A percentile compares a stretch with the other conserved stretches of the same genome.
These are phyloP conservation scores for Fusarium sp. DNA, from an alignment of 2,329 filamentous ascomycete species.

Conservation along the genomic window DNA sequence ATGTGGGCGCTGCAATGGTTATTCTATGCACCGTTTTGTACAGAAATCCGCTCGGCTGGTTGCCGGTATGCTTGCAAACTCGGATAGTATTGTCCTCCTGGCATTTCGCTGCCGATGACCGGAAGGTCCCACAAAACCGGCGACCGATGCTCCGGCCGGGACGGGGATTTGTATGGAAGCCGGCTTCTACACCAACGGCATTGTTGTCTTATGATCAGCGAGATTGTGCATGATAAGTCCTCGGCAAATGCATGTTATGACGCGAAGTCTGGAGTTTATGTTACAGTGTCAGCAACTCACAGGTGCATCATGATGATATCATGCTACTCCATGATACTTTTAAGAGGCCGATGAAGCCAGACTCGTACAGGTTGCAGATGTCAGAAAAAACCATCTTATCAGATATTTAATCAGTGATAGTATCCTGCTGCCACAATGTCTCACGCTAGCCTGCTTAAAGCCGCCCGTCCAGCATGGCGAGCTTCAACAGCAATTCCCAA, in stretches of 20 bases:
- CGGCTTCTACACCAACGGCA: background rate
- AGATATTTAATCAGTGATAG: accelerated
- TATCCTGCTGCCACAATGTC: background rate
- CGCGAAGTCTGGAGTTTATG: background rate
- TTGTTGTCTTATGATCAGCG: background rate
- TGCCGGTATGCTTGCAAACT: too few relatives aligned
- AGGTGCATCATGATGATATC: slow-evolving; percentile 25
- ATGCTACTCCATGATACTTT: background rate
- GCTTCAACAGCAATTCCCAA: background rate
- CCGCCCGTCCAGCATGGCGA: background rate
- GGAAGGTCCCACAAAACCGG: background rate
- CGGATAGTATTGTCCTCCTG: background rate
- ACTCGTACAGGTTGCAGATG: too few relatives aligned
- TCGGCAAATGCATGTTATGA: background rate
- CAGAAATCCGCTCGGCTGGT: too few relatives aligned
- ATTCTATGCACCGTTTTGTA: too few relatives aligned
- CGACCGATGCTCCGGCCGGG: background rate
- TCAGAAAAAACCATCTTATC: background rate
- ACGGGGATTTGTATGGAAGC: background rate
- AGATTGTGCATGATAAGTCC: background rate
- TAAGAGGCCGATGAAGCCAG: background rate
- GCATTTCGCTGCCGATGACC: background rate
- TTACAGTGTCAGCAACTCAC: background rate
- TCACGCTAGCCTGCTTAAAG: background rate
- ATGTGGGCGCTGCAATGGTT: too few relatives aligned